Percentiles rank a stretch among this genome's conserved stretches.
phyloP scores from a whole-genome alignment of 148 eudicot genomes.

The Rhododendron henanense region DNA sequence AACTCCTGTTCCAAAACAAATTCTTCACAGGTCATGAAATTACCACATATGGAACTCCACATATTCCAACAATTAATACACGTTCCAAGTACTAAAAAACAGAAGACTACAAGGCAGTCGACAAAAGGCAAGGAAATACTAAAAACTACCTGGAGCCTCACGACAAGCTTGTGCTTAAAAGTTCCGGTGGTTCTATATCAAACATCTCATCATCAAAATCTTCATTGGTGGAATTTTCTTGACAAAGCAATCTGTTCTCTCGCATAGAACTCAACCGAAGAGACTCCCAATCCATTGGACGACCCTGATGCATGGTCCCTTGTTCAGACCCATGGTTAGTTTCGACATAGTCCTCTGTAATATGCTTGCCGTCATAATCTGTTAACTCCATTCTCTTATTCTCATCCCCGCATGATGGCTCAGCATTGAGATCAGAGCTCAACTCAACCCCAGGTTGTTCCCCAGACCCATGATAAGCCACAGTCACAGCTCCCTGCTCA shows the following conservation, averaged over 20 bases:
- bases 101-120: neutral
- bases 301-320: constrained; percentile 22
- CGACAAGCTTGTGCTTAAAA: constrained; percentile 26
- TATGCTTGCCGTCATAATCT: constrained; percentile 32
- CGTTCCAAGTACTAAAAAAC: neutral
- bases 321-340: constrained; percentile 33
- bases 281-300: constrained; percentile 29
- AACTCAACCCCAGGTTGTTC: constrained; percentile 58
- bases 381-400: constrained; percentile 30
- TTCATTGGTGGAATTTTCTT: constrained; percentile 50
- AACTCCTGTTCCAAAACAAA: neutral
- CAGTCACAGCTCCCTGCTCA: constrained; percentile 56
- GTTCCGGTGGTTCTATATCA: constrained; percentile 35
- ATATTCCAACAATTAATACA: neutral
- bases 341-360: constrained; percentile 37
- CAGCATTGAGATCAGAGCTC: constrained; percentile 62
- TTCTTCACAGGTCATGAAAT: neutral
- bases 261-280: constrained; percentile 26
- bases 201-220: constrained; percentile 47
- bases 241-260: constrained; percentile 45
- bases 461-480: constrained; percentile 47
- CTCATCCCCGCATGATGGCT: constrained; percentile 36
- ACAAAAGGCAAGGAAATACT: neutral
- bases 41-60: neutral
- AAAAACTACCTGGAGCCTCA: constrained; percentile 28